phyloP scores from a whole-genome alignment of 2,329 filamentous ascomycete species.

The Leptographium procerum region DNA sequence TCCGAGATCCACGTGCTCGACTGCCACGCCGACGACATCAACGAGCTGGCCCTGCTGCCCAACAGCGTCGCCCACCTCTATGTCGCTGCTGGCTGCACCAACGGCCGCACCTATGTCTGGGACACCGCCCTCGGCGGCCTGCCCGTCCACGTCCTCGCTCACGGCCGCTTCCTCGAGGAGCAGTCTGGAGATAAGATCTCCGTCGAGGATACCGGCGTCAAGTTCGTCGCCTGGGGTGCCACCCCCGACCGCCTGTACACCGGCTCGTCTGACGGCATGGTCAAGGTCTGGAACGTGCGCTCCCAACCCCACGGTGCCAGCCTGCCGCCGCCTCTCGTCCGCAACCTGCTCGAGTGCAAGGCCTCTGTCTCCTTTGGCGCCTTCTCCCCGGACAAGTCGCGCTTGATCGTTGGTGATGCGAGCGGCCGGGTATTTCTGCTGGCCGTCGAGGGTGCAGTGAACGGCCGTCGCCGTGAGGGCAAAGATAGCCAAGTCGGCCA shows the following conservation, averaged over 20 bases:
- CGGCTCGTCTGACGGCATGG: constrained; percentile 49
- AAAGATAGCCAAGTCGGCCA: too few species aligned
- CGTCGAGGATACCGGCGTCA: constrained; percentile 48
- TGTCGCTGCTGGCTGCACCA: constrained; percentile 49
- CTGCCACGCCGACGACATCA: constrained; percentile 49
- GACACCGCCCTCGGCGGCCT: constrained; percentile 44
- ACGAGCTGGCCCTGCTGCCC: constrained; percentile 48
- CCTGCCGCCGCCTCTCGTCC: constrained; percentile 33
- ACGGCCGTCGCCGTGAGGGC: too few species aligned
- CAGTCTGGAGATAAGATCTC: constrained; percentile 11
- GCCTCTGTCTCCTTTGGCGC: constrained; percentile 46
- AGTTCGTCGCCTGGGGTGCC: constrained; percentile 51
- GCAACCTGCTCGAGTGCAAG: constrained; percentile 40
- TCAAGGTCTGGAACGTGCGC: constrained; percentile 53
- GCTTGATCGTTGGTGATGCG: constrained; percentile 48
- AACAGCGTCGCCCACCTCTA: constrained; percentile 40
- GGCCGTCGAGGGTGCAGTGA: constrained; percentile 23
- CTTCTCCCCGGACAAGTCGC: constrained; percentile 45
- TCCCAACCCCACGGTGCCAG: constrained; percentile 12
- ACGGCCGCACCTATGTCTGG: constrained; percentile 52
- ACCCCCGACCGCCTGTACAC: constrained; percentile 49
- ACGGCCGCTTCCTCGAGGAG: constrained; percentile 31
- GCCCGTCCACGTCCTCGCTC: constrained; percentile 43
- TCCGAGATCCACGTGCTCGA: constrained; percentile 43
- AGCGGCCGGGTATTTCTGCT: constrained; percentile 48